Evolutionary conservation across 1,139 yeast genomes (phyloP), one percentile per base, ranked within the genome.

Genomic region (Blastobotrys aristatus): DNA sequence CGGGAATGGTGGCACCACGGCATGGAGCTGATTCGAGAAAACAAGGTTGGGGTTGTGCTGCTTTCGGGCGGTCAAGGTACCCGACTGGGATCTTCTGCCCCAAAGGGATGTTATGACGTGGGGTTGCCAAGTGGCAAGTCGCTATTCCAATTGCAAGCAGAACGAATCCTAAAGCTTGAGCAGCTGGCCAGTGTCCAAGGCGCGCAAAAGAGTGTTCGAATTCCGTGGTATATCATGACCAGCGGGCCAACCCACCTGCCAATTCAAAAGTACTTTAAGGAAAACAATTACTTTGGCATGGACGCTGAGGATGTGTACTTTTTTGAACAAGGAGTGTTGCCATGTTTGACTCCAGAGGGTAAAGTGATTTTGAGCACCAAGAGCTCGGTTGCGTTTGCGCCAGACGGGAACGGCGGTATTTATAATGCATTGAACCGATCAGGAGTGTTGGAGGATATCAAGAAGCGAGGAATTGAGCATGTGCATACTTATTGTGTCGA

Each of bases 31-130:
- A 83, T 92, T 52, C 68, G 78, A 27, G 64, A 71, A 24, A 84
- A 84, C 56, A 79, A 84, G 60, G 97, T 90, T 18, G 98, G 89
- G 22, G 92, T 92, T 7, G 74, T 92, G 40, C 74, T 92, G 49
- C 82, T 92, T 84, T 97, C 98, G 10, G 99, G 98, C 49, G 99
- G 99, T 47, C 98, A 92, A 67, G 99, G 98, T 27, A 84, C 97
- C 3, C 76, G 99, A 54, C 73, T 92, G 50, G 98, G 98, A 1
- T 87, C 96, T 1, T 70, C 79, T 14, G 80, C 72, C 29, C 99
- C 99, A 38, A 92, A 92, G 68, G 99, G 99, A 1, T 90, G 97
- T 68, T 92, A 79, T 66, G 79, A 92, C 62, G 83, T 94, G 51
- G 82, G 84, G 0, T 75, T 94, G 45, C 97, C 97, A 1, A 86